Percentiles rank a stretch among this genome's conserved stretches.
Conservation (phyloP, 345 rosid genomes). For the Populus ilicifolia region DNA sequence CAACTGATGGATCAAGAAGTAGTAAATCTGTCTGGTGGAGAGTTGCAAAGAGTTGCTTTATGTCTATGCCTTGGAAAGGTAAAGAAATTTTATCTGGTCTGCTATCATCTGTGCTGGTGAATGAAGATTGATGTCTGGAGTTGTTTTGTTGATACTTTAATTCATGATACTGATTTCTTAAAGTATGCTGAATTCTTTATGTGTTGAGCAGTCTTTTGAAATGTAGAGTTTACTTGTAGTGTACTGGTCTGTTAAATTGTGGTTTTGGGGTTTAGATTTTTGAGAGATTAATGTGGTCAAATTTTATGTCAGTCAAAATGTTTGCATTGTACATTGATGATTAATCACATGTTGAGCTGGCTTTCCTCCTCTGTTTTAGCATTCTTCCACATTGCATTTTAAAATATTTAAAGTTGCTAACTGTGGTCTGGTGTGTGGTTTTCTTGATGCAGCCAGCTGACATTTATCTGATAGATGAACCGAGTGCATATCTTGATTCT, state of each 20-base stretch:
- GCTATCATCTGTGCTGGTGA: not conserved
- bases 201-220: not conserved
- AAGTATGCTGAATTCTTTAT: not conserved
- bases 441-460: constrained; percentile 83
- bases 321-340: not conserved
- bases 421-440: not conserved
- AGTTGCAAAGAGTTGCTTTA: constrained; percentile 95
- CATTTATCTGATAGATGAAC: constrained; percentile 95
- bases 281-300: not conserved
- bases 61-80: constrained; percentile 98
- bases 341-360: not conserved
- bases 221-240: not conserved
- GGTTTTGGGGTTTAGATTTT: not conserved
- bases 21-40: constrained; percentile 95
- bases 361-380: not conserved
- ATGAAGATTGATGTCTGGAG: not conserved
- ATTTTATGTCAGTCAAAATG: not conserved
- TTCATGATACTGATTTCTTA: not conserved
- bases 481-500: constrained; percentile 97
- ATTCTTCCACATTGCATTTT: not conserved
- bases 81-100: constrained; percentile 2
- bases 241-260: not conserved
- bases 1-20: constrained; percentile 97
- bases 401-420: not conserved
- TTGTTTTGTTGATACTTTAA: not conserved